Evolutionary conservation across 139 green algal genomes (phyloP).

Genomic region (Tetraselmis chui): DNA sequence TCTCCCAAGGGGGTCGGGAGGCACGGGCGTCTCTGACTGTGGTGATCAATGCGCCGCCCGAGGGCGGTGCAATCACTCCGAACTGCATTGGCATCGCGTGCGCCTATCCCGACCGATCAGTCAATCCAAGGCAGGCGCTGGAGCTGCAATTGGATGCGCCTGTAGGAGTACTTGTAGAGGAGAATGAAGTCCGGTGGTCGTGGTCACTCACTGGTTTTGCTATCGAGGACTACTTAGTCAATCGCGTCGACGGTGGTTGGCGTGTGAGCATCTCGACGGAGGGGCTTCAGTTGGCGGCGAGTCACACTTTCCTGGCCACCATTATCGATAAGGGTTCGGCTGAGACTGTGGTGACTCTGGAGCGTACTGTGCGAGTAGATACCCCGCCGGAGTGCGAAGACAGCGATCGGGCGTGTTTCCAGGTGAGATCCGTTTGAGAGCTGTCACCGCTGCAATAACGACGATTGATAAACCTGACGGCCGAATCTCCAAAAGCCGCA

Average conservation of each 20-base stretch:
- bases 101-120: neutral
- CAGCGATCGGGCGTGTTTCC: neutral
- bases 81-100: neutral
- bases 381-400: neutral
- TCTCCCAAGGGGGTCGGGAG: neutral
- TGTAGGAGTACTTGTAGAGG: too few relatives aligned
- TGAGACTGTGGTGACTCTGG: neutral
- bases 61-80: neutral
- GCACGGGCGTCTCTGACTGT: neutral
- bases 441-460: too few relatives aligned
- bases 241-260: neutral
- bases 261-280: neutral
- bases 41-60: neutral
- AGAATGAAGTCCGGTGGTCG: too few relatives aligned
- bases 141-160: neutral
- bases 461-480: too few relatives aligned
- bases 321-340: neutral
- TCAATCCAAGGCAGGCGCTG: neutral
- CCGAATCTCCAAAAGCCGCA: too few relatives aligned
- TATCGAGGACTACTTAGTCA: neutral
- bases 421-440: neutral
- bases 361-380: neutral
- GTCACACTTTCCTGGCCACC: neutral
- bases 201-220: too few relatives aligned
- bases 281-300: neutral